phyloP scores from a whole-genome alignment of 768 basidiomycete genomes.

The Myochromella boudieri region DNA sequence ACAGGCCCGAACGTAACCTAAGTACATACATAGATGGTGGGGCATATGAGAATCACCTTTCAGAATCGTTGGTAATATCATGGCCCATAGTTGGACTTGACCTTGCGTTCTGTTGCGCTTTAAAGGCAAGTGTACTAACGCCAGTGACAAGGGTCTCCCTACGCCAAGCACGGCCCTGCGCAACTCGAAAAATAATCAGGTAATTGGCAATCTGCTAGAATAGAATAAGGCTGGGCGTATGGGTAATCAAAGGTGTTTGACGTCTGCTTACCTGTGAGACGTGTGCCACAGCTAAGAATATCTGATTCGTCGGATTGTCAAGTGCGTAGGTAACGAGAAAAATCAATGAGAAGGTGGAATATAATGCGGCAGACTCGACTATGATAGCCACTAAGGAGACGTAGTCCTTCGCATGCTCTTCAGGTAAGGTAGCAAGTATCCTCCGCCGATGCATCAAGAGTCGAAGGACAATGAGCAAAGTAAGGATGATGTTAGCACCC shows the following conservation, averaged over 20 bases:
- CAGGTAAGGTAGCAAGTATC: background rate
- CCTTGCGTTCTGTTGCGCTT: no score
- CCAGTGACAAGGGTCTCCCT: constrained; percentile 20
- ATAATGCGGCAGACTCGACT: background rate
- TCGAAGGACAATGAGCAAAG: background rate
- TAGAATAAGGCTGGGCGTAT: background rate
- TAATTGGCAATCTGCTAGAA: constrained; percentile 35
- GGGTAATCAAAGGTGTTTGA: no score
- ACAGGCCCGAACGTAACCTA: no score
- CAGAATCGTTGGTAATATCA: no score
- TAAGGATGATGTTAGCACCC: background rate
- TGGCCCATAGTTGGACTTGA: no score
- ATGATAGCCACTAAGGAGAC: background rate
- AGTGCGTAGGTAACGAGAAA: background rate
- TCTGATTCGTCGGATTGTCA: background rate
- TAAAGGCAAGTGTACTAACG: constrained; percentile 12
- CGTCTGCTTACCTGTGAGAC: background rate
- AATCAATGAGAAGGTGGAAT: background rate
- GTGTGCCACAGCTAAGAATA: background rate
- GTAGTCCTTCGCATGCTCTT: background rate
- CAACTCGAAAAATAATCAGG: constrained; percentile 40
- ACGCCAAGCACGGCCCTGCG: constrained; percentile 40
- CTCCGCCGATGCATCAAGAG: background rate
- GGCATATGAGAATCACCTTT: no score
- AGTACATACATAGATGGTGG: no score